Evolutionary conservation across 148 eudicot species (phyloP).

Genomic region (Cornus controversa): DNA sequence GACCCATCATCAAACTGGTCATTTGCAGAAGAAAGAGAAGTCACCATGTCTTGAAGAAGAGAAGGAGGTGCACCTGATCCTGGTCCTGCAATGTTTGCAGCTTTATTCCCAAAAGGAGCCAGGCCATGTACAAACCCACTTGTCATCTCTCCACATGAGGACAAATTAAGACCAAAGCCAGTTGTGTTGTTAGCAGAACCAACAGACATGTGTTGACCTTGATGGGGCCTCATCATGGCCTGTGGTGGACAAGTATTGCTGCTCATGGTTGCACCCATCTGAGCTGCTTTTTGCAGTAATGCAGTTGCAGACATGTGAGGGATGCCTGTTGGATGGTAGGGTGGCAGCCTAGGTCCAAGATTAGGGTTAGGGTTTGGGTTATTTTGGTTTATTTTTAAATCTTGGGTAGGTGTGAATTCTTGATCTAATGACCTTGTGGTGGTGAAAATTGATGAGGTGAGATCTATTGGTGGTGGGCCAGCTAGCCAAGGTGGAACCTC

Average conservation of each 20-base stretch:
- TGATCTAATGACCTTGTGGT: constrained; percentile 12
- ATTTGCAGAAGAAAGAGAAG: constrained; percentile 33
- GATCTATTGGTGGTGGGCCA: constrained; percentile 20
- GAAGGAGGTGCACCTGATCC: constrained; percentile 12
- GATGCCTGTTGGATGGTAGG: constrained; percentile 26
- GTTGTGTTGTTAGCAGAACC: constrained; percentile 32
- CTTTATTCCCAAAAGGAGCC: constrained; percentile 50
- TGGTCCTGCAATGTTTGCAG: constrained; percentile 6
- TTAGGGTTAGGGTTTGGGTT: constrained; percentile 57
- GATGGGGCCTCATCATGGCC: constrained; percentile 28
- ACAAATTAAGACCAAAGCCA: constrained; percentile 62
- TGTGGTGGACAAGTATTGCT: neutral
- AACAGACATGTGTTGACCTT: constrained; percentile 51
- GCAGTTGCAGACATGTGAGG: constrained; percentile 90
- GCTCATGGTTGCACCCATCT: constrained; percentile 76
- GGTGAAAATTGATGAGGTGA: constrained; percentile 25
- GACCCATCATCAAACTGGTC: constrained; percentile 13
- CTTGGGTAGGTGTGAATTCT: constrained; percentile 10
- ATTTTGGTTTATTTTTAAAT: neutral
- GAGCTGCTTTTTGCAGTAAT: constrained; percentile 84
- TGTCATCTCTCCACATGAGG: constrained; percentile 58
- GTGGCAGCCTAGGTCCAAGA: constrained; percentile 34
- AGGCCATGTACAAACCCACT: constrained; percentile 32
- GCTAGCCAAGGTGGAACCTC: constrained; percentile 63
- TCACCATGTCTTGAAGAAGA: constrained; percentile 59